phyloP scores from a whole-genome alignment of 345 rosid species.

The Eutrema yunnanense region DNA sequence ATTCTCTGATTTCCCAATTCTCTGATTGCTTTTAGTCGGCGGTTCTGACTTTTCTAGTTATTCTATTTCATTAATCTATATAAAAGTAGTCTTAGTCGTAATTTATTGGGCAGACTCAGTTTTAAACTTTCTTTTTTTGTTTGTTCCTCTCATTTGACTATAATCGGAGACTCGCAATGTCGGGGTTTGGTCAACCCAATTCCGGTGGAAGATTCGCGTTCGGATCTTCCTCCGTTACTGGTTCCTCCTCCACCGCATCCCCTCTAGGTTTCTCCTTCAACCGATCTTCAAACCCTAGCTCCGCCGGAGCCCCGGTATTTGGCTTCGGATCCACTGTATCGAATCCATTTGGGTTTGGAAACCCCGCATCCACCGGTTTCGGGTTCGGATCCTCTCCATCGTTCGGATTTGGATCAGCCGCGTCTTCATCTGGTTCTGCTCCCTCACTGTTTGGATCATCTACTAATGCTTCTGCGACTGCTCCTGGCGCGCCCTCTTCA shows the following conservation, averaged over 20 bases:
- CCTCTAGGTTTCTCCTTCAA: constrained; percentile 33
- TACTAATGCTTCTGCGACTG: constrained; percentile 14
- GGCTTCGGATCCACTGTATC: constrained; percentile 31
- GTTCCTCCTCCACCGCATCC: constrained; percentile 31
- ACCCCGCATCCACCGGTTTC: constrained; percentile 7
- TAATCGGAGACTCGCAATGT: no score
- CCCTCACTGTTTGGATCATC: constrained; percentile 19
- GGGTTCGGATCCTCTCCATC: constrained; percentile 26
- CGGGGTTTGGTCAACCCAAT: not conserved
- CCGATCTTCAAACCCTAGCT: constrained; percentile 31
- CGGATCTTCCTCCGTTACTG: constrained; percentile 36
- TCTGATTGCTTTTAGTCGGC: no score
- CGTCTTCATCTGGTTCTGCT: constrained; percentile 25
- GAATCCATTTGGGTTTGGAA: constrained; percentile 32
- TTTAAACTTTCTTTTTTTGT: not conserved
- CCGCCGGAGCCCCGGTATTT: constrained; percentile 11
- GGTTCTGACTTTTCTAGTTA: no score
- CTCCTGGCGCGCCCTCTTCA: constrained; percentile 18
- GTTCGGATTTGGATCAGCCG: constrained; percentile 18
- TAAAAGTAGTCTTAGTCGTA: no score
- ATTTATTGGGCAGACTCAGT: not conserved
- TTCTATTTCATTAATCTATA: no score
- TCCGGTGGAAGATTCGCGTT: not conserved
- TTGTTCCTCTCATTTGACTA: not conserved
- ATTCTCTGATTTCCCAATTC: no score